These are phyloP conservation scores for Favolaschia claudopus DNA, from an alignment of 768 basidiomycete genomes.

Conservation along the genomic window DNA sequence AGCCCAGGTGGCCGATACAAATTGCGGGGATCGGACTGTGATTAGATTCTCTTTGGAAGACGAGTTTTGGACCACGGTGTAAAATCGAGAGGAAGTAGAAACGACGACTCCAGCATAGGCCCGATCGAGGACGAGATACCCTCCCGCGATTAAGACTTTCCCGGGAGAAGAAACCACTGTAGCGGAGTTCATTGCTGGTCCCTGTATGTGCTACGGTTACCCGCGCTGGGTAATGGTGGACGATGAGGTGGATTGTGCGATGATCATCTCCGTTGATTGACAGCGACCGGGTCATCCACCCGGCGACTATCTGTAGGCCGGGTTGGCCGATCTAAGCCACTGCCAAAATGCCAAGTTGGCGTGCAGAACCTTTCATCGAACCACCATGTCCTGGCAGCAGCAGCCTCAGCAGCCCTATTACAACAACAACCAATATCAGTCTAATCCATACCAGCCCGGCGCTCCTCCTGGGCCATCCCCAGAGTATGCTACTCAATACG, in stretches of 20 bases:
- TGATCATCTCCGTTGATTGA: too few species aligned
- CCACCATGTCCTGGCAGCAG: slow-evolving; percentile 24
- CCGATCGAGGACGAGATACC: slow-evolving; percentile 95
- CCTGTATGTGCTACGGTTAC: too few species aligned
- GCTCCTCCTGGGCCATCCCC: slow-evolving; percentile 47
- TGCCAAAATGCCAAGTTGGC: too few species aligned
- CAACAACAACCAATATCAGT: too few species aligned
- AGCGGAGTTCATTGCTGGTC: too few species aligned
- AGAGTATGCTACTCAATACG: slow-evolving; percentile 42
- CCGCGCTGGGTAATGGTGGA: too few species aligned
- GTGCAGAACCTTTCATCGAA: too few species aligned
- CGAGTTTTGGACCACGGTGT: slow-evolving; percentile 69
- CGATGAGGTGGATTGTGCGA: too few species aligned
- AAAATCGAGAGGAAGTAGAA: slow-evolving; percentile 94
- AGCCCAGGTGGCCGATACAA: slow-evolving; percentile 79
- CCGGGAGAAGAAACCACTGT: slow-evolving; percentile 92
- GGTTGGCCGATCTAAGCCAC: too few species aligned
- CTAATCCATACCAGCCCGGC: slow-evolving; percentile 36
- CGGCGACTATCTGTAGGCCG: too few species aligned
- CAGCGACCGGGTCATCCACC: too few species aligned
- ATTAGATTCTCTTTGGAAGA: slow-evolving; percentile 50
- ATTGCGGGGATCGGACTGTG: slow-evolving; percentile 90
- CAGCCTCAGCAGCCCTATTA: slow-evolving; percentile 24
- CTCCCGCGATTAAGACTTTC: slow-evolving; percentile 94
- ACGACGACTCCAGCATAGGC: slow-evolving; percentile 87